Evolutionary conservation across 2,329 filamentous ascomycete species (phyloP).

Genomic region (Curvularia spicifera): DNA sequence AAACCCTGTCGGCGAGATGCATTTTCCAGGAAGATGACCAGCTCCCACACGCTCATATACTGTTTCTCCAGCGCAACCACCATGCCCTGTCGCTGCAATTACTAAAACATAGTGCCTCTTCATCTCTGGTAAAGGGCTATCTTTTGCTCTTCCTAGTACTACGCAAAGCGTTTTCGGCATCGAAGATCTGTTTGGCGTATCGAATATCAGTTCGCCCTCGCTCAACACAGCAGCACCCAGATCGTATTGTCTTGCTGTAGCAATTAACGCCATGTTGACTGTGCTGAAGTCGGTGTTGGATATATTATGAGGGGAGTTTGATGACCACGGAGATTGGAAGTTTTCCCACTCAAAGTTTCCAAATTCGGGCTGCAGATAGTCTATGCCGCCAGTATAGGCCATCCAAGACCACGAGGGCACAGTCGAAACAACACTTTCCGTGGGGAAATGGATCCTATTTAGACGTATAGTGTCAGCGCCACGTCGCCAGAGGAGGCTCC

Average conservation of each 20-base stretch:
- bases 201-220: slow-evolving; percentile 1
- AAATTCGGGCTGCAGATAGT: slow-evolving; percentile 20
- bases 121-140: not conserved
- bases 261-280: slow-evolving; percentile 1
- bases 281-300: slow-evolving; percentile 1
- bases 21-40: slow-evolving; percentile 5
- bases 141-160: slow-evolving; percentile 6
- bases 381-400: slow-evolving; percentile 24
- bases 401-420: slow-evolving; percentile 28
- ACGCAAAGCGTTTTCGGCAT: not conserved
- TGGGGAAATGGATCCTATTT: slow-evolving; percentile 8
- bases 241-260: slow-evolving; percentile 4
- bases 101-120: slow-evolving; percentile 3
- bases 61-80: not conserved
- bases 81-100: not conserved
- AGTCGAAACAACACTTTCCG: not conserved
- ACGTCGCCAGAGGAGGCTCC: slow-evolving; percentile 18
- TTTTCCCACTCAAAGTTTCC: slow-evolving; percentile 22
- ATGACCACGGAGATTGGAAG: slow-evolving; percentile 2
- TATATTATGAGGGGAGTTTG: not conserved
- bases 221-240: not conserved
- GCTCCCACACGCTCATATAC: slow-evolving; percentile 4
- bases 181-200: slow-evolving; percentile 4
- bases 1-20: not conserved
- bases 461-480: slow-evolving; percentile 2